Evolutionary conservation across 768 basidiomycete genomes (phyloP).

Genomic region (Tulasnella sp.): DNA sequence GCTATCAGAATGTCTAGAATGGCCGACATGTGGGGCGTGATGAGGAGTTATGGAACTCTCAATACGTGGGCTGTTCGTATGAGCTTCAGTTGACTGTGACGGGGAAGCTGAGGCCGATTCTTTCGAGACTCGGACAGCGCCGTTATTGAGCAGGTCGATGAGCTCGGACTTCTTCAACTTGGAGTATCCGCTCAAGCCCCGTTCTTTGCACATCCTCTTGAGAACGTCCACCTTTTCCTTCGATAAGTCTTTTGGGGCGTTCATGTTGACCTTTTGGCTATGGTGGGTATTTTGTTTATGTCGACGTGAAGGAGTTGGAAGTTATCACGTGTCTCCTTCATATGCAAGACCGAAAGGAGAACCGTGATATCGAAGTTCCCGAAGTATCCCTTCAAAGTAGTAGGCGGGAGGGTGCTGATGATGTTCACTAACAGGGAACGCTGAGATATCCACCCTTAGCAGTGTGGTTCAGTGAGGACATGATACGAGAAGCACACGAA

Average conservation of each 20-base stretch:
- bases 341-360: too few species aligned
- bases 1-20: background rate
- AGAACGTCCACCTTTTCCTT: constrained; percentile 65
- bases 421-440: too few species aligned
- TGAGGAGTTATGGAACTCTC: background rate
- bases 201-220: constrained; percentile 69
- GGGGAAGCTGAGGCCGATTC: background rate
- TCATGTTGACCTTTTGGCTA: background rate
- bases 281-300: background rate
- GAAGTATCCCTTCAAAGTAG: background rate
- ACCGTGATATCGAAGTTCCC: background rate
- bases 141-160: constrained; percentile 46
- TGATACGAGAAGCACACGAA: too few species aligned
- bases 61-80: background rate
- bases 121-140: background rate
- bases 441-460: too few species aligned
- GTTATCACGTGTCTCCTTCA: background rate
- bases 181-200: constrained; percentile 63
- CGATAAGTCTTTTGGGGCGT: too few species aligned
- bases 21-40: background rate
- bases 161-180: constrained; percentile 65
- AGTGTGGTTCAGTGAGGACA: too few species aligned
- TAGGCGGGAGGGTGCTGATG: too few species aligned
- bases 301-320: background rate
- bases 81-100: background rate